Conservation (phyloP, 805 yeast genomes). For the Wickerhamomyces subpelliculosus region DNA sequence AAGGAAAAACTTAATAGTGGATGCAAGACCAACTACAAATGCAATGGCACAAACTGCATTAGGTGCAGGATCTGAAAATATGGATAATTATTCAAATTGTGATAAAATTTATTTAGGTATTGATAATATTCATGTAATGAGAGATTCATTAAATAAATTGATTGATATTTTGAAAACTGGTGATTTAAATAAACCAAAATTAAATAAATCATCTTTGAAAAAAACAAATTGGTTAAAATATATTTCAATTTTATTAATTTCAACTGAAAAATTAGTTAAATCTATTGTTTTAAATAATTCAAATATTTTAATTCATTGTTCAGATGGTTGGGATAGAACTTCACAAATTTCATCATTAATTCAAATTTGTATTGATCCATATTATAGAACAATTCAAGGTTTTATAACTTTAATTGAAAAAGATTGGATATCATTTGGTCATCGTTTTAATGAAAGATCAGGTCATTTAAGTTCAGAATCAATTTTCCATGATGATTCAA, state of each 20-base stretch:
- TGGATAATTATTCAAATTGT: conserved; percentile 71
- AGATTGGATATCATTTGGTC: conserved; percentile 95
- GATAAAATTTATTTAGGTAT: conserved; percentile 81
- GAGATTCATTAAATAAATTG: conserved; percentile 69
- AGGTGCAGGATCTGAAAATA: conserved; percentile 96
- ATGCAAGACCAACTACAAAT: conserved; percentile 87
- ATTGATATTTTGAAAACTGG: conserved; percentile 58
- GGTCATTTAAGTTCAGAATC: conserved; percentile 63
- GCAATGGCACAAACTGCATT: conserved; percentile 95
- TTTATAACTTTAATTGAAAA: conserved; percentile 82
- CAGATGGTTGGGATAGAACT: conserved; percentile 99
- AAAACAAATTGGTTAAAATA: conserved; percentile 79
- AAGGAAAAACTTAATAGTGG: conserved; percentile 69
- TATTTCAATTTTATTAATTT: conserved; percentile 57
- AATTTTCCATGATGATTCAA: conserved; percentile 34
- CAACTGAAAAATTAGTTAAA: conserved; percentile 72
- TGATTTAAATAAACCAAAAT: conserved; percentile 45
- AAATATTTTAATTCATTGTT: conserved; percentile 84
- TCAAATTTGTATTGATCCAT: conserved; percentile 86
- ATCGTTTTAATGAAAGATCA: conserved; percentile 75
- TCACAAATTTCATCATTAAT: conserved; percentile 81
- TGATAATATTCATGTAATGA: conserved; percentile 92
- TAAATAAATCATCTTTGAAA: conserved; percentile 49
- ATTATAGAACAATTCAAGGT: conserved; percentile 80
- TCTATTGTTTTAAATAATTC: conserved; percentile 79